A percentile compares a stretch with the other conserved stretches of the same genome.
Evolutionary conservation across 331 rosid species (phyloP).

Genomic region (Rhamnella rubrinervis): DNA sequence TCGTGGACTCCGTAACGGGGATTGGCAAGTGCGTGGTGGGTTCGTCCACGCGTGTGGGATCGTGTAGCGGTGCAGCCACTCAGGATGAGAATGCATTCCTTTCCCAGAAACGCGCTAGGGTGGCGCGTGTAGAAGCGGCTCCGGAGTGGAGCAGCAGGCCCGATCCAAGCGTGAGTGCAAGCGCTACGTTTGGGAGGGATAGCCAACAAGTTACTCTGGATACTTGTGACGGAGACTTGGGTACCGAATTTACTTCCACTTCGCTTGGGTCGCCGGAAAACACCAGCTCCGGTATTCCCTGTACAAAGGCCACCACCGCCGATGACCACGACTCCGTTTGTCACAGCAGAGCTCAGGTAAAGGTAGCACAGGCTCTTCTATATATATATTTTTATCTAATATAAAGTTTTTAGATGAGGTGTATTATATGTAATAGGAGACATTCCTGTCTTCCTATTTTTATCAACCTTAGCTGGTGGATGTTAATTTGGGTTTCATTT

Average conservation of each 20-base stretch:
- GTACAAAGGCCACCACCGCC: conserved; percentile 34
- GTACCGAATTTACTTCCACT: conserved; percentile 43
- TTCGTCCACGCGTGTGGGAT: conserved; percentile 45
- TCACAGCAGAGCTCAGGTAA: conserved; percentile 68
- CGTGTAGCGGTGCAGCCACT: conserved; percentile 31
- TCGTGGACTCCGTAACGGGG: conserved; percentile 23
- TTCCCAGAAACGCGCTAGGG: conserved; percentile 18
- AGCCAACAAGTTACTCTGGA: conserved; percentile 45
- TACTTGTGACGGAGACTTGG: conserved; percentile 51
- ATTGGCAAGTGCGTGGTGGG: conserved; percentile 32
- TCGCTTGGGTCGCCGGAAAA: conserved; percentile 60
- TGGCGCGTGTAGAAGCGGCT: conserved; percentile 27
- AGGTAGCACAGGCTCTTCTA: neutral
- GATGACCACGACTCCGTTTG: conserved; percentile 86
- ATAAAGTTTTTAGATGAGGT: no score
- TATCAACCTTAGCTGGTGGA: neutral
- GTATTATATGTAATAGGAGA: neutral
- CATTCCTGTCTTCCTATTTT: neutral
- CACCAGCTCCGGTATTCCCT: conserved; percentile 47
- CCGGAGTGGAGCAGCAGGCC: conserved; percentile 51
- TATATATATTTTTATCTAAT: neutral
- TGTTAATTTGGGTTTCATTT: neutral
- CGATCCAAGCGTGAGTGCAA: conserved; percentile 44
- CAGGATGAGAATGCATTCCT: conserved; percentile 19
- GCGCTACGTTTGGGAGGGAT: conserved; percentile 56